These are phyloP conservation scores for Ascochyta clinopodiicola DNA, from an alignment of 2,329 filamentous ascomycete species.

Conservation along the genomic window DNA sequence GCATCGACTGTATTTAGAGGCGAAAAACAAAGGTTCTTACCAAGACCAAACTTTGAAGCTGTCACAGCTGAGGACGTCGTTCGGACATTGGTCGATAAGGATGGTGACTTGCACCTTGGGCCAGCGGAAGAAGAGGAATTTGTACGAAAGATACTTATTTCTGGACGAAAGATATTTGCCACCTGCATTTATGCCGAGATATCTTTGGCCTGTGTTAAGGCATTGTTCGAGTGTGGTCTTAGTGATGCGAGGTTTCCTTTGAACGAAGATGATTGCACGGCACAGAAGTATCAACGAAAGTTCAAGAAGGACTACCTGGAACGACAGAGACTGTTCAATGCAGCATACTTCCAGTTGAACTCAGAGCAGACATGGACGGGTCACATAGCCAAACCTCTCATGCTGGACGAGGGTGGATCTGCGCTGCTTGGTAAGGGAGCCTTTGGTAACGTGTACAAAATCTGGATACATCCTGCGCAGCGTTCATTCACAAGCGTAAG, in stretches of 20 bases:
- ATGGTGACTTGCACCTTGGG: neutral
- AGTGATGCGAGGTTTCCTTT: neutral
- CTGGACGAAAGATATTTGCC: neutral
- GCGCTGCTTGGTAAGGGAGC: conserved; percentile 1
- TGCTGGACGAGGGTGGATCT: neutral
- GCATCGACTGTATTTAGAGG: neutral
- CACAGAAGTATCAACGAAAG: neutral
- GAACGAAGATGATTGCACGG: neutral
- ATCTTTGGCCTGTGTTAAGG: neutral
- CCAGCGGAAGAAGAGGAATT: neutral
- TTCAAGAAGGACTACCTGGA: neutral
- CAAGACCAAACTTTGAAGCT: neutral
- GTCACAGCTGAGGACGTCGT: neutral
- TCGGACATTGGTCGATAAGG: neutral
- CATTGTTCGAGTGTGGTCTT: neutral
- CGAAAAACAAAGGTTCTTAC: neutral
- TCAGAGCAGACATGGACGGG: neutral
- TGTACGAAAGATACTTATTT: neutral
- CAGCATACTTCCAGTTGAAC: neutral
- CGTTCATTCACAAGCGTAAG: neutral
- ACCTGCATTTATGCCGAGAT: neutral
- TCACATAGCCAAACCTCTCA: neutral
- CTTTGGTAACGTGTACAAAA: neutral
- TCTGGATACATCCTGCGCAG: neutral
- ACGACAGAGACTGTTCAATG: neutral